Base-by-base conservation (phyloP, 208 protist species). In the Herpetomonas tarakana region DNA sequence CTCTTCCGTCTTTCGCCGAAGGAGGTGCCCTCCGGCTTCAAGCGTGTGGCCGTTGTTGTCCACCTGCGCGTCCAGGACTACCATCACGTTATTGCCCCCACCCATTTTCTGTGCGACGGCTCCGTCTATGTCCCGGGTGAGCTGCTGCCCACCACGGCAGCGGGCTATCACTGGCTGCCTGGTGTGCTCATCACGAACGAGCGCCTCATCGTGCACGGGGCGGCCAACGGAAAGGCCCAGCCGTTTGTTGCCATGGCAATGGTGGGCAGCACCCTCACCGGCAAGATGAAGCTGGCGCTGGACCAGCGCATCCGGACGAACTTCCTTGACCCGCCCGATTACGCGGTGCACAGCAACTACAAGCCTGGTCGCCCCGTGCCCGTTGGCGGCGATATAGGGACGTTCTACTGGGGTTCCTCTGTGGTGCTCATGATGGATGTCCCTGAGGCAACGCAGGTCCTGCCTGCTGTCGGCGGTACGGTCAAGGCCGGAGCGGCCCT, bases 321-420 rank as follows among this genome's bases (percentile, higher is more conserved):
- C 75, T 88, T 82, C 57, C 72, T 87, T 7, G 76, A 83, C 45
- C 83, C 89, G 18, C 89, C 86, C 4, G 76, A 85, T 49, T 95
- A 92, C 74, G 77, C 85, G 31, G 66, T 95, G 53, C 72, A 82
- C 54, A 58, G 58, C 29, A 45, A 45, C 21, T 92, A 92, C 62
- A 39, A 66, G 14, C 18, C 12, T 14, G 3, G 30, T 26, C 27
- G 4, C 12, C 19, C 74, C 18, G 14, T 84, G n/a, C 47, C 44
- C 18, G 74, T 62, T 38, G 89, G 86, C 0, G 30, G 57, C 24
- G 51, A 44, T 2, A 65, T 95, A 1, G 82, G 79, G 9, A 79
- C 72, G 24, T 95, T 95, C 65, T 69, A 82, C 46, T 95, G 89
- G 86, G 89, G 89, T 25, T 95, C 89, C 28, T 74, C 89, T n/a